These are phyloP conservation scores for Penicillium freii DNA, from an alignment of 2,329 filamentous ascomycete species.

Conservation along the genomic window DNA sequence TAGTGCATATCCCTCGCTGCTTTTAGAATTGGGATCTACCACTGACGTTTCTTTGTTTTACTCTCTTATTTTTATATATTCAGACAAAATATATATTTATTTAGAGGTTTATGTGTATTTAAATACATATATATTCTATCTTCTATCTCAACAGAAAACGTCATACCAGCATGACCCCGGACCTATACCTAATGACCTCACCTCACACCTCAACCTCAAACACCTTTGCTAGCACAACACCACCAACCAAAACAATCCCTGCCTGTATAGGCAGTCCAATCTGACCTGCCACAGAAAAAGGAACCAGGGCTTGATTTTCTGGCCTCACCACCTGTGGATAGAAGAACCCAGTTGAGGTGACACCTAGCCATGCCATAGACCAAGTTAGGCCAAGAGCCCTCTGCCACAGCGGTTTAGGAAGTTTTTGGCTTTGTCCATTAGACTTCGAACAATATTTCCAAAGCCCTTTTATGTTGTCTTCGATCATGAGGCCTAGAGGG, in stretches of 20 bases:
- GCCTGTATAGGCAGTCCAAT: slow-evolving; percentile 3
- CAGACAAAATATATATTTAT: neutral
- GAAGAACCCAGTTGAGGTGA: slow-evolving; percentile 11
- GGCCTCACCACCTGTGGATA: slow-evolving; percentile 4
- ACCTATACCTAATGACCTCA: neutral
- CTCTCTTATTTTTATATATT: neutral
- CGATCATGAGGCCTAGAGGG: slow-evolving; percentile 29
- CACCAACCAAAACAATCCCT: slow-evolving; percentile 3
- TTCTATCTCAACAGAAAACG: neutral
- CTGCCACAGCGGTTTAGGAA: slow-evolving; percentile 6
- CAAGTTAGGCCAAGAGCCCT: slow-evolving; percentile 5
- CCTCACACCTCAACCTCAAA: slow-evolving; percentile 11
- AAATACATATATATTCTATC: too few species aligned
- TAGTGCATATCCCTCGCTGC: slow-evolving; percentile 5
- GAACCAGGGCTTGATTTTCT: slow-evolving; percentile 5
- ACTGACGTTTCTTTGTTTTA: neutral
- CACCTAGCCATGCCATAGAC: slow-evolving; percentile 9
- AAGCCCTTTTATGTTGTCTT: slow-evolving; percentile 25
- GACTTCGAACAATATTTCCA: slow-evolving; percentile 6
- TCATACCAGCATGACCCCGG: neutral
- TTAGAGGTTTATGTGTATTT: too few species aligned
- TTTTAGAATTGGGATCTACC: slow-evolving; percentile 1
- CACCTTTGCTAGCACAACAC: slow-evolving; percentile 2
- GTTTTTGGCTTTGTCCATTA: neutral
- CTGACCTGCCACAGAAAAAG: neutral